phyloP scores from a whole-genome alignment of 73 alveolate species.

The Paramecium biaurelia region DNA sequence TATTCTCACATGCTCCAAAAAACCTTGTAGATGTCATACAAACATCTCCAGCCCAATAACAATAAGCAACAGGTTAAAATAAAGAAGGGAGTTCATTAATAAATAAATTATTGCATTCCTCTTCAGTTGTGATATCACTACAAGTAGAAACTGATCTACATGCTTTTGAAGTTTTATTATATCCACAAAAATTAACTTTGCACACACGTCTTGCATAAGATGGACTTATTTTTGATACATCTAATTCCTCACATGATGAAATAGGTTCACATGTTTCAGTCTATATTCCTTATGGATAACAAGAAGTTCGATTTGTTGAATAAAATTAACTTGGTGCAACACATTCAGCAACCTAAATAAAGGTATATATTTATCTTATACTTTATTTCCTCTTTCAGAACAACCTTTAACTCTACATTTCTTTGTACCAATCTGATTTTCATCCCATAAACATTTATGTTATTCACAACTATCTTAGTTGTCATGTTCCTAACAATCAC shows the following conservation, averaged over 20 bases:
- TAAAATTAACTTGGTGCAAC: slow-evolving; percentile 31
- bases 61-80: slow-evolving; percentile 22
- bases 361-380: background rate
- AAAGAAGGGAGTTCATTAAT: slow-evolving; percentile 13
- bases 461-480: background rate
- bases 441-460: slow-evolving; percentile 34
- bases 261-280: background rate
- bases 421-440: background rate
- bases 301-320: slow-evolving; percentile 49
- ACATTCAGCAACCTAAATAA: background rate
- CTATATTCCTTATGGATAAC: slow-evolving; percentile 27
- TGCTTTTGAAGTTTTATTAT: background rate
- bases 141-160: background rate
- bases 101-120: slow-evolving; percentile 18
- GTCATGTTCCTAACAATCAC: slow-evolving; percentile 47
- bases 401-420: slow-evolving; percentile 35
- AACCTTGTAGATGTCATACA: slow-evolving; percentile 31
- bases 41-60: slow-evolving; percentile 43
- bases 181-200: slow-evolving; percentile 40
- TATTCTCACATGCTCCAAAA: background rate
- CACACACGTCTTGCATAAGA: slow-evolving; percentile 28
- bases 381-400: slow-evolving; percentile 24
- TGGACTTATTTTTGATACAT: slow-evolving; percentile 24
- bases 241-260: slow-evolving; percentile 10
- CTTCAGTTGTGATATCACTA: background rate